Evolutionary conservation across 2,329 filamentous ascomycete species (phyloP).

Genomic region (Aspergillus flavus): DNA sequence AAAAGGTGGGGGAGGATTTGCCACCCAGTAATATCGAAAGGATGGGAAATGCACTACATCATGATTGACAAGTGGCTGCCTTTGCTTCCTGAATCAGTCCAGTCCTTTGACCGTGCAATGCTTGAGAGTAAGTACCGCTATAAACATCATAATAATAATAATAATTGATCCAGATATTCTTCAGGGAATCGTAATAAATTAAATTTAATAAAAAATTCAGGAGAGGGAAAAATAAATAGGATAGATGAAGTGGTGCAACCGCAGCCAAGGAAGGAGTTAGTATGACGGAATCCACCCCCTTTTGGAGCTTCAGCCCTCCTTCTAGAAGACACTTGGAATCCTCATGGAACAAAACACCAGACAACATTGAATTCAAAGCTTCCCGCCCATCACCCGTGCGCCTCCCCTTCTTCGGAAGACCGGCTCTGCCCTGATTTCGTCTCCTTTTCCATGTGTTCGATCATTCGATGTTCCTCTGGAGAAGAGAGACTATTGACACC

Average conservation of each 20-base stretch:
- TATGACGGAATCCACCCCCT: constrained; percentile 2
- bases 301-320: constrained; percentile 13
- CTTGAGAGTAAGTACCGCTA: background rate
- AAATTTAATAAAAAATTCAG: background rate
- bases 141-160: background rate
- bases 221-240: background rate
- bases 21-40: background rate
- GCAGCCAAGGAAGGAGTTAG: constrained; percentile 5
- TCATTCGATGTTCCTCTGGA: background rate
- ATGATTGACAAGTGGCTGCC: constrained; percentile 1
- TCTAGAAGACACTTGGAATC: constrained; percentile 43
- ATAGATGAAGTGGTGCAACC: constrained; percentile 16
- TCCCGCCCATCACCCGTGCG: constrained; percentile 19
- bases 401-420: constrained; percentile 1
- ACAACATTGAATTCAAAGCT: constrained; percentile 24
- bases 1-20: background rate
- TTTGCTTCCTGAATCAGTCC: background rate
- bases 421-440: background rate
- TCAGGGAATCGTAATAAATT: background rate
- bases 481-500: constrained; percentile 19
- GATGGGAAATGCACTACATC: background rate
- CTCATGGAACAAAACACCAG: constrained; percentile 9
- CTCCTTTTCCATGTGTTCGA: constrained; percentile 2
- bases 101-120: background rate
- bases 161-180: background rate